Evolutionary conservation across 768 basidiomycete species (phyloP), one percentile per base, ranked within the genome.

Genomic region (Collybia mongolica): DNA sequence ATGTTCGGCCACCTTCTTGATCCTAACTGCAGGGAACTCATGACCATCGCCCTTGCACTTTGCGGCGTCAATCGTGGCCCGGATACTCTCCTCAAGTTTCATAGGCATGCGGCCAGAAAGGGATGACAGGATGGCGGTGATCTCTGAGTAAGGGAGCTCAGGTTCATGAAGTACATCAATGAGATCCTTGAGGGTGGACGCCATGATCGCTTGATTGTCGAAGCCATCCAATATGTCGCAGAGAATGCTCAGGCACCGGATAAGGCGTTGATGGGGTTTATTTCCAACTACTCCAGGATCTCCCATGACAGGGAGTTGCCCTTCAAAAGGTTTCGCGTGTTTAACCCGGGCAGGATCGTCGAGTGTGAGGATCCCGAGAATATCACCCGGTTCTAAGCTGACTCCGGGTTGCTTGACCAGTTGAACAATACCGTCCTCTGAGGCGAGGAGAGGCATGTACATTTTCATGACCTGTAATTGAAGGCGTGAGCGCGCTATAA

Each of bases 401-500:
- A 95, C 92, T 60, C 97, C 97, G 49, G 97, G 92, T 66, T 99
- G 97, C 72, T 98, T 99, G 70, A 98, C 92, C 60, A 98, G 84
- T 60, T 96, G 94, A 15, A 95, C 86, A 40, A 87, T 79, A 61
- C 97, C 97, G 65, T 96, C 93, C 66, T 99, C 97, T 2, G 88
- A 82, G 5, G 94, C 93, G 48, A 92, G 84, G 48, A 99, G 82
- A 3, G 94, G 94, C 96, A 99, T 97, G 70, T 97, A 97, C 97
- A 98, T 99, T 76, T 99, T 98, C 93, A 97, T 95, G 53, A 93
- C 90, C 88, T 89, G 47, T 5, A 51, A 36, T 41, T 18, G 29
- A 42, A 26, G 37, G 39, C 24, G 9, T 53, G 40, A 51, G 48
- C 38, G 19, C 17, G 52, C 4, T 46, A 5, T 36, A 23, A 18